Conservation (phyloP, 2,329 filamentous ascomycete species). For the Cladophialophora bantiana region DNA sequence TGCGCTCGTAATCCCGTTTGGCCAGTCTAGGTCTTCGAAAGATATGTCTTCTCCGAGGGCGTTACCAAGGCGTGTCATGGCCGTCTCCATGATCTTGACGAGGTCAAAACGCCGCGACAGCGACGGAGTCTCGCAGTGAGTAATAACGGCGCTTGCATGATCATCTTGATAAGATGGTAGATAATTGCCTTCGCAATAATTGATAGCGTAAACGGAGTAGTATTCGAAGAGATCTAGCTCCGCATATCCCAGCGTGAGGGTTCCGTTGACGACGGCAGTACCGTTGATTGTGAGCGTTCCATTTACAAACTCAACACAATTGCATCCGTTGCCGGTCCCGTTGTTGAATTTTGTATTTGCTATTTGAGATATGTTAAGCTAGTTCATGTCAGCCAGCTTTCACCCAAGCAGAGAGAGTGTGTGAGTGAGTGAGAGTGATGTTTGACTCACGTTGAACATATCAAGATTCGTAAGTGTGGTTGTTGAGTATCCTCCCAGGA, state of each 20-base stretch:
- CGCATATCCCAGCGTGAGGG: neutral
- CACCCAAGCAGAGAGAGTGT: too few species aligned
- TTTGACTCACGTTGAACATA: slow-evolving; percentile 13
- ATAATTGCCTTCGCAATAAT: slow-evolving; percentile 16
- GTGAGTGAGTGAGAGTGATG: too few species aligned
- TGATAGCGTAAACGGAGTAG: slow-evolving; percentile 15
- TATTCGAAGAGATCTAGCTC: slow-evolving; percentile 6
- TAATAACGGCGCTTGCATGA: slow-evolving; percentile 3
- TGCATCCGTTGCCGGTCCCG: slow-evolving; percentile 20
- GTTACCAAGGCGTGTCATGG: slow-evolving; percentile 1
- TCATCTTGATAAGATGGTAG: slow-evolving; percentile 7
- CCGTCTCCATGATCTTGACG: slow-evolving; percentile 11
- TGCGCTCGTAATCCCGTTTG: slow-evolving; percentile 14
- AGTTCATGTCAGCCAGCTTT: neutral
- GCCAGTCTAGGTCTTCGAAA: slow-evolving; percentile 17
- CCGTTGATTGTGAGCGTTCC: slow-evolving; percentile 19
- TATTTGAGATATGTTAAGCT: slow-evolving; percentile 18
- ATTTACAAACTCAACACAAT: slow-evolving; percentile 19
- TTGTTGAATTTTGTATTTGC: slow-evolving; percentile 19
- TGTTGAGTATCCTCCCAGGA: slow-evolving; percentile 13
- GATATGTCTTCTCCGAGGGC: slow-evolving; percentile 3
- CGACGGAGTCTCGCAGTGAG: slow-evolving; percentile 14
- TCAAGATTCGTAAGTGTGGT: slow-evolving; percentile 10
- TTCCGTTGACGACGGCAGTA: slow-evolving; percentile 1
- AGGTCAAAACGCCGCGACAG: slow-evolving; percentile 8